Percentiles rank a stretch among this genome's conserved stretches.
Conservation (phyloP, 768 basidiomycete species). For the Clitopilus passeckerianus region DNA sequence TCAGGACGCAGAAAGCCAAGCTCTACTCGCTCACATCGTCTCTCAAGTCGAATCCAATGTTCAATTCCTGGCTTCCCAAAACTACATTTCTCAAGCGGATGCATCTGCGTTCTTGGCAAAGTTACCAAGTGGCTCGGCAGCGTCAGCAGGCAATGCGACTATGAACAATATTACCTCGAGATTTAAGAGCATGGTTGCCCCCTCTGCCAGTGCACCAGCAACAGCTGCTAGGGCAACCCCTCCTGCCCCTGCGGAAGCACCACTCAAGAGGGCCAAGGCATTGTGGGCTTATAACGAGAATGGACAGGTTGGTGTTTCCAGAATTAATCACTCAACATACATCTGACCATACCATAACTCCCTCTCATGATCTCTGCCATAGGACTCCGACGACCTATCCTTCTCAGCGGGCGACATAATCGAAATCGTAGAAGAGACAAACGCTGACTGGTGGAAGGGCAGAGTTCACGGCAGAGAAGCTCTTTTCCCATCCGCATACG, state of each 20-base stretch:
- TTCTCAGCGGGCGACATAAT: slow-evolving; percentile 75
- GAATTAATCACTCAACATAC: slow-evolving; percentile 4
- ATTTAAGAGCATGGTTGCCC: background rate
- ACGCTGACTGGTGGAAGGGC: slow-evolving; percentile 88
- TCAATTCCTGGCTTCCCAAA: slow-evolving; percentile 51
- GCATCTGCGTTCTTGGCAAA: slow-evolving; percentile 44
- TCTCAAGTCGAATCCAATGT: slow-evolving; percentile 53
- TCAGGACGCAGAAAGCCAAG: slow-evolving; percentile 30
- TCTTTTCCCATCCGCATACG: slow-evolving; percentile 75
- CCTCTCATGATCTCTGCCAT: background rate
- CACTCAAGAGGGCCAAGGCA: slow-evolving; percentile 41
- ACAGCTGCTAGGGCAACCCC: background rate
- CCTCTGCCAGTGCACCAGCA: background rate
- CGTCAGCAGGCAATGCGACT: background rate
- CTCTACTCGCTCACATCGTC: slow-evolving; percentile 55
- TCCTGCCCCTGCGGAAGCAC: slow-evolving; percentile 10
- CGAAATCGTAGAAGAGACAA: slow-evolving; percentile 74
- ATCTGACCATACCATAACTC: background rate
- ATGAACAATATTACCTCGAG: background rate
- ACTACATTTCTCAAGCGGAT: slow-evolving; percentile 45
- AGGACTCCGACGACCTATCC: slow-evolving; percentile 79
- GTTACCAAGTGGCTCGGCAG: slow-evolving; percentile 28
- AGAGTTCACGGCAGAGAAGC: slow-evolving; percentile 57
- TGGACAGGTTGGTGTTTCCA: slow-evolving; percentile 33
- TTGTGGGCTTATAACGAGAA: slow-evolving; percentile 67